Evolutionary conservation across 371 early-diverging fungal species (phyloP).

Genomic region (Mucor racemosus): DNA sequence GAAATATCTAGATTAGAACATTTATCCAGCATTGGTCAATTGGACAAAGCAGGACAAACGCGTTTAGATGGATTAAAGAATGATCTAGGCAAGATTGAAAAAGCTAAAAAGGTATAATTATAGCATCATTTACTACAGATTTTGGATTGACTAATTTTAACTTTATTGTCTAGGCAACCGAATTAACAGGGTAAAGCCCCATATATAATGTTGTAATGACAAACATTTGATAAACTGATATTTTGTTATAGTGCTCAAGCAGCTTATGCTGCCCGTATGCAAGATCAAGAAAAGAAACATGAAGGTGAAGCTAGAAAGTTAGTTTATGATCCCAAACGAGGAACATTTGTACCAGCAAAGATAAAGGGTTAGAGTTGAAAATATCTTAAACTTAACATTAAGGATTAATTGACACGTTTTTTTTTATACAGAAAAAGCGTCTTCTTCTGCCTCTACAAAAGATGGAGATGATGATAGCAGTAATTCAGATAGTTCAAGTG

Average conservation of each 20-base stretch:
- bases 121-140: too few relatives aligned
- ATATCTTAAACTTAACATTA: too few relatives aligned
- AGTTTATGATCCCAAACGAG: slow-evolving; percentile 51
- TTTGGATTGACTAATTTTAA: too few relatives aligned
- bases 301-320: slow-evolving; percentile 44
- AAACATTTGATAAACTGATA: not conserved
- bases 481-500: slow-evolving; percentile 12
- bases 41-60: slow-evolving; percentile 56
- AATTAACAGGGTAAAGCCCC: slow-evolving; percentile 9
- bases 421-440: not conserved
- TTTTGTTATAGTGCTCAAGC: slow-evolving; percentile 37
- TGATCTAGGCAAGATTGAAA: slow-evolving; percentile 53
- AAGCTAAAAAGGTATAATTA: slow-evolving; percentile 51
- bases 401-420: not conserved
- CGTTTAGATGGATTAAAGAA: slow-evolving; percentile 49
- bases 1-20: slow-evolving; percentile 57
- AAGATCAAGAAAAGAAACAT: slow-evolving; percentile 36
- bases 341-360: slow-evolving; percentile 50
- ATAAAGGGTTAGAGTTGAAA: slow-evolving; percentile 33
- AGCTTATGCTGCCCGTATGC: slow-evolving; percentile 44
- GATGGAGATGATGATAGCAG: slow-evolving; percentile 14
- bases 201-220: not conserved
- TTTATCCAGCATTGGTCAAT: slow-evolving; percentile 45
- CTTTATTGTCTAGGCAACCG: slow-evolving; percentile 12
- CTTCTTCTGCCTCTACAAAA: not conserved